phyloP scores from a whole-genome alignment of 2,329 filamentous ascomycete species.

The Pleoardoris graminearum region DNA sequence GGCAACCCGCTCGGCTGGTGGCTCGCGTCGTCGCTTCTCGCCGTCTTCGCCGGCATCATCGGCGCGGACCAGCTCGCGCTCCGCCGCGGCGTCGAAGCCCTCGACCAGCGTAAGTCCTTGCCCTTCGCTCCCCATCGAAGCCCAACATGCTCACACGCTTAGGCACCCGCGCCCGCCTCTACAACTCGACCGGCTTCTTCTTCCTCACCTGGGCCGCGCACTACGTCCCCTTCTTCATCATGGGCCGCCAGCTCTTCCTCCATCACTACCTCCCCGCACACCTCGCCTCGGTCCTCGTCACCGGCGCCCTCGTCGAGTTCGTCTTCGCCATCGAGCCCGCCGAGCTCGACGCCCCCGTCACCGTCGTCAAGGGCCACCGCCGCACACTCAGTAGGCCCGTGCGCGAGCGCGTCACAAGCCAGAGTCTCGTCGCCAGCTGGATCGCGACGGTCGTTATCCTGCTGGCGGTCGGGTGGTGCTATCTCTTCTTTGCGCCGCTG shows the following conservation, averaged over 20 bases:
- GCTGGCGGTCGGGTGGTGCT: slow-evolving; percentile 69
- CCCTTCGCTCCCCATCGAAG: not conserved
- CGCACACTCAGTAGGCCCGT: slow-evolving; percentile 68
- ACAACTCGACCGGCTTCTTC: slow-evolving; percentile 99
- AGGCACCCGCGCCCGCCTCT: slow-evolving; percentile 90
- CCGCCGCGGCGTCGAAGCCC: slow-evolving; percentile 86
- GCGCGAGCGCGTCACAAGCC: slow-evolving; percentile 75
- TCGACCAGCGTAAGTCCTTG: slow-evolving; percentile 80
- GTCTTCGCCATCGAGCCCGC: slow-evolving; percentile 87
- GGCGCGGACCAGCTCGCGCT: slow-evolving; percentile 92
- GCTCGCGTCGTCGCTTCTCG: slow-evolving; percentile 88
- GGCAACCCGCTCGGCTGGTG: slow-evolving; percentile 98
- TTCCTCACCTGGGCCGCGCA: slow-evolving; percentile 98
- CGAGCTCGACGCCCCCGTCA: slow-evolving; percentile 52
- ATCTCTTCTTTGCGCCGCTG: slow-evolving; percentile 91
- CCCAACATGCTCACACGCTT: slow-evolving; percentile 36
- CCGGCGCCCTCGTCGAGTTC: slow-evolving; percentile 90
- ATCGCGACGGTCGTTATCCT: slow-evolving; percentile 74
- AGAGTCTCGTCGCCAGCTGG: slow-evolving; percentile 80
- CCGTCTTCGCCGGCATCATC: slow-evolving; percentile 90
- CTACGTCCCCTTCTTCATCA: slow-evolving; percentile 96
- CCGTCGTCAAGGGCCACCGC: slow-evolving; percentile 37
- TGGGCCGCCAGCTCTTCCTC: slow-evolving; percentile 96
- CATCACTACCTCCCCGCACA: slow-evolving; percentile 98
- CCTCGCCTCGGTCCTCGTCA: slow-evolving; percentile 84